A percentile compares a stretch with the other conserved stretches of the same genome.
Conservation (phyloP, 768 basidiomycete species). For the Mycena chlorophos region DNA sequence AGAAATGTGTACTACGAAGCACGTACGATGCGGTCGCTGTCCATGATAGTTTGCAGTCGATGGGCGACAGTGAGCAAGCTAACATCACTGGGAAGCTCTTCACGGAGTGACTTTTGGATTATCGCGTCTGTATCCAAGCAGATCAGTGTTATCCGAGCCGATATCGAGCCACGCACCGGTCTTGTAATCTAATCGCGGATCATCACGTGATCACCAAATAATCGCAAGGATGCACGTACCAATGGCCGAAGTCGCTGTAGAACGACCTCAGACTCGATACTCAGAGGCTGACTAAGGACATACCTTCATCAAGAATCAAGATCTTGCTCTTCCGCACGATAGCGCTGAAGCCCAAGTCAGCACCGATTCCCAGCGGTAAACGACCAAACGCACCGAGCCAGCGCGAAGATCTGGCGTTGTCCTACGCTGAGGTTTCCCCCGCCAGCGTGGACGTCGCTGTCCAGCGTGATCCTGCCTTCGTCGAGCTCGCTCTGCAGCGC, state of each 20-base stretch:
- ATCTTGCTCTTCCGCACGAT: constrained; percentile 22
- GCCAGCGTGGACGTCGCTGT: constrained; percentile 30
- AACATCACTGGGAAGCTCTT: constrained; percentile 33
- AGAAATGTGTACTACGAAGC: constrained; percentile 26
- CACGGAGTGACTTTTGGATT: constrained; percentile 45
- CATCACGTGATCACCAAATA: background rate
- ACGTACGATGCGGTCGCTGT: constrained; percentile 31
- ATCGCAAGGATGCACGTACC: background rate
- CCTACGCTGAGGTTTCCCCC: constrained; percentile 39
- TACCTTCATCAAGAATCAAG: constrained; percentile 22
- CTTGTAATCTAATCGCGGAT: constrained; percentile 19
- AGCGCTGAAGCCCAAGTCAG: background rate
- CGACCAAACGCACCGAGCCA: constrained; percentile 35
- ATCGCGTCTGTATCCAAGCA: constrained; percentile 35
- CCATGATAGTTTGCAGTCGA: constrained; percentile 36
- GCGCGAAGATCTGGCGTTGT: constrained; percentile 46
- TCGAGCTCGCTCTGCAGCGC: constrained; percentile 35
- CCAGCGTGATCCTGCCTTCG: constrained; percentile 29
- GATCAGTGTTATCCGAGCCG: background rate
- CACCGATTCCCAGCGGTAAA: background rate
- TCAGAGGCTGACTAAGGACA: background rate
- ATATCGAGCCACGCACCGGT: constrained; percentile 25
- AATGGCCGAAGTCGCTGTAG: background rate
- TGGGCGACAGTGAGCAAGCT: constrained; percentile 30
- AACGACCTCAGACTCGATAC: background rate